These are phyloP conservation scores for Cymbopogon flexuosus DNA, from an alignment of 202 grass and related monocot genomes.

Conservation along the genomic window DNA sequence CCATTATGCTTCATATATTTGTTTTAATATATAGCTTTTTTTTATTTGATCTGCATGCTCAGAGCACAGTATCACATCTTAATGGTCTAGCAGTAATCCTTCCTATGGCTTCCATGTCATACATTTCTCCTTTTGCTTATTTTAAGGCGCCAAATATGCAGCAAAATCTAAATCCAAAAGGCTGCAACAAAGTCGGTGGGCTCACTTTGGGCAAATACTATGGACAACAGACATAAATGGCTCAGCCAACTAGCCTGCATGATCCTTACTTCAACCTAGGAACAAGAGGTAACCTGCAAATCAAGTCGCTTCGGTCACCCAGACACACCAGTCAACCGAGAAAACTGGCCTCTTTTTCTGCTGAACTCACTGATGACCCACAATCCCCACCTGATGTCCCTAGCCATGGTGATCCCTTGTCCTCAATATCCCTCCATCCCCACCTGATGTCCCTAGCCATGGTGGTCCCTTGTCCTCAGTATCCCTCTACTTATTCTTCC, in stretches of 20 bases:
- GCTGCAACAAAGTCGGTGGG: neutral
- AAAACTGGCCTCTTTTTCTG: neutral
- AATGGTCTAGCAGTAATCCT: neutral
- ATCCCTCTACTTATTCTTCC: neutral
- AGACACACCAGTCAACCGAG: neutral
- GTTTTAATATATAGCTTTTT: neutral
- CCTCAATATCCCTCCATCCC: neutral
- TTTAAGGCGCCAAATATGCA: neutral
- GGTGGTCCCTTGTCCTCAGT: neutral
- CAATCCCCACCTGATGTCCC: neutral
- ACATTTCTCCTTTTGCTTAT: neutral
- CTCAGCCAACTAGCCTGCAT: neutral
- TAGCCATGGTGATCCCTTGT: neutral
- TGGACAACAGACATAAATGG: neutral
- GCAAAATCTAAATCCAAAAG: constrained; percentile 4
- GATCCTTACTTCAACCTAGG: neutral
- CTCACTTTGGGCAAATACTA: neutral
- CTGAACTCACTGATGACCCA: neutral
- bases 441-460: neutral
- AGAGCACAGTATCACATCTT: neutral
- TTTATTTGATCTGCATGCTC: neutral
- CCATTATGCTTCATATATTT: neutral
- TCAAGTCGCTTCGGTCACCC: neutral
- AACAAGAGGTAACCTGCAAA: neutral
- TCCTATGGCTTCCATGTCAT: neutral